phyloP scores from a whole-genome alignment of 31 red algal genomes.

The Asparagopsis taxiformis region DNA sequence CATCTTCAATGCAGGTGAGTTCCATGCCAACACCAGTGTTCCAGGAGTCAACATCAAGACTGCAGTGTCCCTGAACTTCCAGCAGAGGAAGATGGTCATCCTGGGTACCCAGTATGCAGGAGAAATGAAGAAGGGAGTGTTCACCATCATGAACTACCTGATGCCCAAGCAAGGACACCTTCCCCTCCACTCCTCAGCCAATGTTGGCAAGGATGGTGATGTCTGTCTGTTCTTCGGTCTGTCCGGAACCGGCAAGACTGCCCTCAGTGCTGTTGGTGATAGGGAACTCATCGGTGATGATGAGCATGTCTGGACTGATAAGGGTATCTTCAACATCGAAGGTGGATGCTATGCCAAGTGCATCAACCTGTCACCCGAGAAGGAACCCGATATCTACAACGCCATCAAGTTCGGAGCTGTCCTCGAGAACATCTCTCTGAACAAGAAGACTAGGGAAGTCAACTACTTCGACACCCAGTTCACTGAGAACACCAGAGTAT shows the following conservation, averaged over 20 bases:
- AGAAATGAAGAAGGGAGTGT: constrained; percentile 69
- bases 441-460: too few relatives aligned
- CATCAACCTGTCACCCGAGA: constrained; percentile 34
- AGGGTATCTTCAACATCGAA: constrained; percentile 57
- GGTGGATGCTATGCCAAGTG: constrained; percentile 62
- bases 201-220: constrained; percentile 18
- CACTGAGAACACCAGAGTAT: too few relatives aligned
- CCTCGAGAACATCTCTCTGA: constrained; percentile 60
- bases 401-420: constrained; percentile 40
- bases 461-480: too few relatives aligned
- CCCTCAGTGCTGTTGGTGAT: constrained; percentile 36
- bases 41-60: too few relatives aligned
- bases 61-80: too few relatives aligned
- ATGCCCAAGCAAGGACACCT: constrained; percentile 24
- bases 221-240: constrained; percentile 39
- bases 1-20: too few relatives aligned
- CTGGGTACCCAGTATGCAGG: constrained; percentile 52
- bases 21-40: too few relatives aligned
- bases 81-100: constrained; percentile 31
- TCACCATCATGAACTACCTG: constrained; percentile 39
- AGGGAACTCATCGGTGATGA: constrained; percentile 69
- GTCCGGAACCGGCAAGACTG: constrained; percentile 65
- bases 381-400: constrained; percentile 45
- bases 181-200: constrained; percentile 65
- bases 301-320: constrained; percentile 59